A percentile compares a stretch with the other conserved stretches of the same genome.
Conservation (phyloP, 2,329 filamentous ascomycete genomes). For the Thermoascus crustaceus region DNA sequence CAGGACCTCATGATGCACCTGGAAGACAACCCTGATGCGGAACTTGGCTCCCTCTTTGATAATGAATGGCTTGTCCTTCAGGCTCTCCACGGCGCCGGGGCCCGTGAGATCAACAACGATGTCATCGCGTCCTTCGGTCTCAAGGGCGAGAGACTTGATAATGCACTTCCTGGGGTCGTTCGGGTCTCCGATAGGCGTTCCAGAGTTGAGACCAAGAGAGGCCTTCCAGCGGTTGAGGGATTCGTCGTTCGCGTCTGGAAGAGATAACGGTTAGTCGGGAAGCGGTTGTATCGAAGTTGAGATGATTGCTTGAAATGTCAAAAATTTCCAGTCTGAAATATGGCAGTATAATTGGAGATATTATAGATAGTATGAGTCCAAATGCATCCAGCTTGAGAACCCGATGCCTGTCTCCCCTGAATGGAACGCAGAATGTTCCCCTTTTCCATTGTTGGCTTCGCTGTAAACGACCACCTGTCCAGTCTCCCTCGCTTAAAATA, state of each 20-base stretch:
- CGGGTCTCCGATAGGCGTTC: constrained; percentile 63
- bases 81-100: constrained; percentile 62
- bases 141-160: constrained; percentile 83
- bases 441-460: no score
- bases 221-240: constrained; percentile 96
- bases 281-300: no score
- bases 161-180: constrained; percentile 85
- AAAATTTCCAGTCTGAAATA: no score
- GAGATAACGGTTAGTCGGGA: constrained; percentile 19
- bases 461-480: no score
- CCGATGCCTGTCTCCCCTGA: no score
- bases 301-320: constrained; percentile 2
- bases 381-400: no score
- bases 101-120: constrained; percentile 81
- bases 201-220: constrained; percentile 74
- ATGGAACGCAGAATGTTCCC: no score
- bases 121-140: constrained; percentile 71
- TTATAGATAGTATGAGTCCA: no score
- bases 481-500: no score
- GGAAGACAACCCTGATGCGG: constrained; percentile 89
- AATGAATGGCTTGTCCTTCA: constrained; percentile 89
- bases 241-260: constrained; percentile 65
- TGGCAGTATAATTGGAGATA: no score
- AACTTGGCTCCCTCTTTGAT: constrained; percentile 95
- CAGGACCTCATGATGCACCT: constrained; percentile 93